Conservation (phyloP, 2,329 filamentous ascomycete species). For the Daldinia eschscholtzii region DNA sequence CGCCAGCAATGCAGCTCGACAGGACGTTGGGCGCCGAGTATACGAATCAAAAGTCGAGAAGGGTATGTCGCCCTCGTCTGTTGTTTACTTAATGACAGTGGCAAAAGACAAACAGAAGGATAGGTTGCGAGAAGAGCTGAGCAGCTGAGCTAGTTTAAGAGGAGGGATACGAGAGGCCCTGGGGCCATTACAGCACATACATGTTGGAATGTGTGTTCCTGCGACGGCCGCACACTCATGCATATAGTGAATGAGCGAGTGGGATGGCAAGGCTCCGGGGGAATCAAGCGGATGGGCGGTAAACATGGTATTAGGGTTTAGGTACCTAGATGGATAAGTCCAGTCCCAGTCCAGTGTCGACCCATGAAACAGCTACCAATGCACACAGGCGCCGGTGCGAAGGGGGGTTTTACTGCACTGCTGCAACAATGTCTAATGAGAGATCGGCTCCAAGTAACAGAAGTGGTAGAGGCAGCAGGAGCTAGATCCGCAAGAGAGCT, state of each 20-base stretch:
- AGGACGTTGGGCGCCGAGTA: conserved; percentile 42
- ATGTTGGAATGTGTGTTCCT: conserved; percentile 51
- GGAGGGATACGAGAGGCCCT: conserved; percentile 46
- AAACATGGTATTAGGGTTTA: conserved; percentile 28
- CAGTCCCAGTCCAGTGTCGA: conserved; percentile 12
- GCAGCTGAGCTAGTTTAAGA: conserved; percentile 48
- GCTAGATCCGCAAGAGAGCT: conserved; percentile 38
- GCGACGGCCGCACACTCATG: conserved; percentile 48
- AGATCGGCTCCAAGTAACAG: conserved; percentile 38
- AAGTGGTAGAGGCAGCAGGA: conserved; percentile 31
- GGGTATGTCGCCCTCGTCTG: conserved; percentile 32
- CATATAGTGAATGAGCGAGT: conserved; percentile 33
- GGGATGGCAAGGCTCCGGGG: conserved; percentile 33
- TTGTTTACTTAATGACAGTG: conserved; percentile 44
- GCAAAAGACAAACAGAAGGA: conserved; percentile 43
- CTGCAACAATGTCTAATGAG: conserved; percentile 45
- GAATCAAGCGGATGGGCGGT: conserved; percentile 36
- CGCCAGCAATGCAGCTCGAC: conserved; percentile 53
- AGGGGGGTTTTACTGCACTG: conserved; percentile 24
- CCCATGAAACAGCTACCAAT: conserved; percentile 53
- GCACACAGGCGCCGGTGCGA: conserved; percentile 47
- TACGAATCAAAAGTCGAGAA: conserved; percentile 43
- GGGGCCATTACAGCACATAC: conserved; percentile 51
- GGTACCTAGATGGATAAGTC: conserved; percentile 38
- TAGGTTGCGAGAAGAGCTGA: conserved; percentile 39